Conservation (phyloP, 108 stramenopile species). For the Mediolabrus comicus region DNA sequence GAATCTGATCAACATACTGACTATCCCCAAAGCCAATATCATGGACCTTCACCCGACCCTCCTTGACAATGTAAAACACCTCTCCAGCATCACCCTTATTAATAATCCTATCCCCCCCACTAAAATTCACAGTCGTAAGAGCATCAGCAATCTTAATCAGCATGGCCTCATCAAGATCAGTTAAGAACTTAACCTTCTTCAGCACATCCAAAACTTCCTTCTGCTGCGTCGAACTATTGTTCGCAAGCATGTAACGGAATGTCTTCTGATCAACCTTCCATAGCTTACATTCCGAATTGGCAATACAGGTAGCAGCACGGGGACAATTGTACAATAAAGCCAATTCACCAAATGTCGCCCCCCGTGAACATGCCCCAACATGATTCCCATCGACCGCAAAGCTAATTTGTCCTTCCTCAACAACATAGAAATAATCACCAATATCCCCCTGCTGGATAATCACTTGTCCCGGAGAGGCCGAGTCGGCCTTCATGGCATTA, state of each 20-base stretch:
- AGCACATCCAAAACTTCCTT: constrained; percentile 47
- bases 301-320: constrained; percentile 84
- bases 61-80: constrained; percentile 92
- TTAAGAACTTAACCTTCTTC: constrained; percentile 65
- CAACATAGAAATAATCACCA: constrained; percentile 90
- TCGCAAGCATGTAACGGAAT: constrained; percentile 90
- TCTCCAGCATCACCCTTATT: constrained; percentile 92
- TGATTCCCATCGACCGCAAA: constrained; percentile 86
- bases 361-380: constrained; percentile 78
- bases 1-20: constrained; percentile 66
- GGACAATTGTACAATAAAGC: constrained; percentile 90
- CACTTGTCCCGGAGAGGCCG: constrained; percentile 74
- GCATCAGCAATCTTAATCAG: constrained; percentile 82
- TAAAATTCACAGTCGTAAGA: constrained; percentile 77
- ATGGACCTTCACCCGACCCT: constrained; percentile 81
- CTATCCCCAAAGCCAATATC: constrained; percentile 84
- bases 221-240: constrained; percentile 74
- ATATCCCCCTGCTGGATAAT: constrained; percentile 90
- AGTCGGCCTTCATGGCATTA: constrained; percentile 87
- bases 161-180: constrained; percentile 69
- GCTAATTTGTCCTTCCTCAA: constrained; percentile 84
- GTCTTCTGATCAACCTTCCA: constrained; percentile 89
- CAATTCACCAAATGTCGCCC: constrained; percentile 89
- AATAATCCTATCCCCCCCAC: constrained; percentile 80
- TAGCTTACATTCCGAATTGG: constrained; percentile 73